A percentile compares a stretch with the other conserved stretches of the same genome.
Conservation (phyloP, 306 rosid species). For the Chamaecrista fasciculata region DNA sequence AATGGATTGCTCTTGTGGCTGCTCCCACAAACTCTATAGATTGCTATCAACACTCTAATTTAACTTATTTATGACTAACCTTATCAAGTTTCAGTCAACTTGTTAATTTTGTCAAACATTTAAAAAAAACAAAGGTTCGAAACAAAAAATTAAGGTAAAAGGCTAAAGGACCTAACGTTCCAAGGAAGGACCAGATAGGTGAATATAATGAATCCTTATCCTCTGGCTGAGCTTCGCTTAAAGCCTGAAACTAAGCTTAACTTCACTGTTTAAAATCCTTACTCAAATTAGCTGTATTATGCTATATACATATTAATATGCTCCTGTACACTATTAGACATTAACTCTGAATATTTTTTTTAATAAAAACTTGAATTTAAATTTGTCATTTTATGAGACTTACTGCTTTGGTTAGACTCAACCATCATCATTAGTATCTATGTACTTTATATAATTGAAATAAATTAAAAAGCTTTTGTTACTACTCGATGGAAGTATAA, state of each 20-base stretch:
- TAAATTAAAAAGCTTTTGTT: background rate
- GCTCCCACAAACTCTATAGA: slow-evolving; percentile 11
- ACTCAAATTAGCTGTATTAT: background rate
- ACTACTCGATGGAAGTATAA: background rate
- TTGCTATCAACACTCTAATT: slow-evolving; percentile 16
- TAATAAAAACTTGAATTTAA: too few species aligned
- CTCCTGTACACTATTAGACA: too few species aligned
- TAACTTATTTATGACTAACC: slow-evolving; percentile 26
- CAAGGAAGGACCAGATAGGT: slow-evolving; percentile 7
- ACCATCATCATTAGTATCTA: too few species aligned
- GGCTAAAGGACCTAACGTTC: background rate
- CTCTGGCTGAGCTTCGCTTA: background rate
- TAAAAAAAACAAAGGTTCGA: slow-evolving; percentile 5
- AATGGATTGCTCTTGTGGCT: slow-evolving; percentile 27
- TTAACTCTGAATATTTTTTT: too few species aligned
- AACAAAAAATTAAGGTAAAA: background rate
- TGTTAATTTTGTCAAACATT: slow-evolving; percentile 17
- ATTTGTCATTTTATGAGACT: too few species aligned
- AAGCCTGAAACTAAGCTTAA: slow-evolving; percentile 1
- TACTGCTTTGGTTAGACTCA: too few species aligned
- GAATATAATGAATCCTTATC: too few species aligned
- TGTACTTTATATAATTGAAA: background rate
- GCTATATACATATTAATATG: too few species aligned
- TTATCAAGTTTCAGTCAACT: slow-evolving; percentile 19
- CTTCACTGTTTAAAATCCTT: slow-evolving; percentile 4